Evolutionary conservation across 805 yeast species (phyloP).

Genomic region (Candida coquimbonensis): DNA sequence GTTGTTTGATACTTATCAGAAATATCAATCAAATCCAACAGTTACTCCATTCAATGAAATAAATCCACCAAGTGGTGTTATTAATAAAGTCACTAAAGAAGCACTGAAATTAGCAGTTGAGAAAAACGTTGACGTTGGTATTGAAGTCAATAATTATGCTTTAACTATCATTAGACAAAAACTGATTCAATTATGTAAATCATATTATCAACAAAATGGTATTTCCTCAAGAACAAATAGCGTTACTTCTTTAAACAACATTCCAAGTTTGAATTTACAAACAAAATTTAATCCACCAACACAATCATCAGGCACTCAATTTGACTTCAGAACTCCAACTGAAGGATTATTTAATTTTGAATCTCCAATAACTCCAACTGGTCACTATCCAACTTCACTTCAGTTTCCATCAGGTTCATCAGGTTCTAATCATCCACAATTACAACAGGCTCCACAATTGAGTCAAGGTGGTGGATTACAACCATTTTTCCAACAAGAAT

Average conservation of each 20-base stretch:
- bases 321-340: slow-evolving; percentile 16
- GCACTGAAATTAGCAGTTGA: slow-evolving; percentile 34
- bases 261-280: slow-evolving; percentile 18
- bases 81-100: slow-evolving; percentile 52
- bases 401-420: not conserved
- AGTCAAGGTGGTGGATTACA: slow-evolving; percentile 7
- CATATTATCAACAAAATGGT: not conserved
- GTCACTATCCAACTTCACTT: not conserved
- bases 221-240: slow-evolving; percentile 16
- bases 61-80: slow-evolving; percentile 63
- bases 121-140: slow-evolving; percentile 29
- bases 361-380: slow-evolving; percentile 12
- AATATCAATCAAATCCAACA: slow-evolving; percentile 48
- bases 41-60: slow-evolving; percentile 60
- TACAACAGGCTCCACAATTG: slow-evolving; percentile 1
- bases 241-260: slow-evolving; percentile 11
- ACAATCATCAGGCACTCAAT: slow-evolving; percentile 9
- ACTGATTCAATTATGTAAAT: slow-evolving; percentile 22
- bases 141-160: slow-evolving; percentile 30
- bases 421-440: not conserved
- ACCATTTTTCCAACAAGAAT: slow-evolving; percentile 14
- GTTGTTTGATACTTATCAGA: slow-evolving; percentile 40
- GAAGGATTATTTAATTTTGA: slow-evolving; percentile 23
- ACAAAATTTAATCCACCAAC: slow-evolving; percentile 11
- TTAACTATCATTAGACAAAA: slow-evolving; percentile 33